Base-by-base conservation (phyloP, 768 basidiomycete species). In the Boletus fagicola region DNA sequence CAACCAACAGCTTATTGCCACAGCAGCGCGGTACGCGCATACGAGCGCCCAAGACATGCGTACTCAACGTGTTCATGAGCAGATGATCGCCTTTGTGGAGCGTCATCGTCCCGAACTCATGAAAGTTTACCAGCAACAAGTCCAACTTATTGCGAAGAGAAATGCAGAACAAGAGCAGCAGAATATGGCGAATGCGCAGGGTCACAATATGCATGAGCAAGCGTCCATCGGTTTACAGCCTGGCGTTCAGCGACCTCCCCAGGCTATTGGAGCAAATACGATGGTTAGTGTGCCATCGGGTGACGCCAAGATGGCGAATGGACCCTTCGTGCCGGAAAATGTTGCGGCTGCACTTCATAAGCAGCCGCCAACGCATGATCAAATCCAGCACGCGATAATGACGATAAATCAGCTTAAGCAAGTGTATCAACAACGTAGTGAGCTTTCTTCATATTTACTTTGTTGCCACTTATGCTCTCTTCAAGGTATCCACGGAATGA, bases 11-110 rank as follows among this genome's bases (percentile, higher is more conserved):
- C 68, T 78, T 58, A 68, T 83, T 64, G 75, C 75, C 43, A 52
- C 75, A 52, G 71, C 86, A n/a, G 62, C 85, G 46, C 67, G 69
- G 18, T 83, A 78, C 65, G 80, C 83, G 18, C 66, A 79, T 48
- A 60, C 74, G 51, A 73, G 79, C 15, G 74, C 73, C 2, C 68
- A 73, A 5, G 84, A 88, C 43, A 78, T 91, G 57, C 83, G 82
- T 12, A 72, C 72, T 15, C 78, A 75, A 40, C 77, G 77, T 15
- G 68, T 87, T 9, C 71, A 75, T 6, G 82, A 83, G 22, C 60
- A 74, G 47, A 69, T 83, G 53, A 84, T 91, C 47, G 57, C 71
- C 33, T 76, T 82, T 56, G 81, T 90, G 38, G 88, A 90, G 62
- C 61, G 62, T 4, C 67, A 86, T 62, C 82, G 88, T 40, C 1